Percentiles rank a stretch among this genome's conserved stretches.
Evolutionary conservation across 2,329 filamentous ascomycete genomes (phyloP).

Genomic region (Cladosporium sp.): DNA sequence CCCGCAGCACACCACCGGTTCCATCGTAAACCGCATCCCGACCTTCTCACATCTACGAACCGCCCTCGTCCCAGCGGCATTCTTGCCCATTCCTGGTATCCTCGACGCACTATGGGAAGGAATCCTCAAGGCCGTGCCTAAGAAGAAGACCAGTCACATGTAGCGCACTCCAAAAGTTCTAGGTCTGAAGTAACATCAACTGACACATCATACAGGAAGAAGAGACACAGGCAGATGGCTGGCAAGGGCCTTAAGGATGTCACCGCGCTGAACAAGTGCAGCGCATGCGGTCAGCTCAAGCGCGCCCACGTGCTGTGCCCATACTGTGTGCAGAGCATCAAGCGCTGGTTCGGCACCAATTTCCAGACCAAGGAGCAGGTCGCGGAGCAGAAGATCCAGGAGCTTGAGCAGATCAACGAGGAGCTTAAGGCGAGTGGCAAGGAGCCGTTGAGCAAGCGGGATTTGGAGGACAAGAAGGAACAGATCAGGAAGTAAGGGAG

Average conservation of each 20-base stretch:
- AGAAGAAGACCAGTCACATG: constrained; percentile 98
- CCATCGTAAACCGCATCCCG: constrained; percentile 48
- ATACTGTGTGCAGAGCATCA: constrained; percentile 72
- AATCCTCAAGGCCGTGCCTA: constrained; percentile 86
- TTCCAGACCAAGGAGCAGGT: constrained; percentile 34
- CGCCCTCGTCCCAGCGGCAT: constrained; percentile 58
- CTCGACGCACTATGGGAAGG: constrained; percentile 89
- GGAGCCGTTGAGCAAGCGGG: constrained; percentile 25
- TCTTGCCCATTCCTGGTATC: constrained; percentile 67
- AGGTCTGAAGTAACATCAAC: neutral
- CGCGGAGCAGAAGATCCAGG: constrained; percentile 24
- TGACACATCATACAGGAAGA: constrained; percentile 56
- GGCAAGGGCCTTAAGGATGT: constrained; percentile 94
- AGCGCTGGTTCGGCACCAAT: constrained; percentile 38
- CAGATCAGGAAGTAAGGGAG: constrained; percentile 24
- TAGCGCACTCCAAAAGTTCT: neutral
- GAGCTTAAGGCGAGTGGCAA: constrained; percentile 27
- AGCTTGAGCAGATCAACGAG: constrained; percentile 29
- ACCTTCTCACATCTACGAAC: constrained; percentile 46
- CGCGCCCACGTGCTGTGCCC: constrained; percentile 86
- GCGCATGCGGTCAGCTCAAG: constrained; percentile 84
- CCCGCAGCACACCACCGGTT: constrained; percentile 36
- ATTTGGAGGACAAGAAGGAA: constrained; percentile 25
- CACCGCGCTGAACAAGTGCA: constrained; percentile 81
- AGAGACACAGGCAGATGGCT: constrained; percentile 88